Base-by-base conservation (phyloP, 306 rosid species). In the Rubus parviflorus region DNA sequence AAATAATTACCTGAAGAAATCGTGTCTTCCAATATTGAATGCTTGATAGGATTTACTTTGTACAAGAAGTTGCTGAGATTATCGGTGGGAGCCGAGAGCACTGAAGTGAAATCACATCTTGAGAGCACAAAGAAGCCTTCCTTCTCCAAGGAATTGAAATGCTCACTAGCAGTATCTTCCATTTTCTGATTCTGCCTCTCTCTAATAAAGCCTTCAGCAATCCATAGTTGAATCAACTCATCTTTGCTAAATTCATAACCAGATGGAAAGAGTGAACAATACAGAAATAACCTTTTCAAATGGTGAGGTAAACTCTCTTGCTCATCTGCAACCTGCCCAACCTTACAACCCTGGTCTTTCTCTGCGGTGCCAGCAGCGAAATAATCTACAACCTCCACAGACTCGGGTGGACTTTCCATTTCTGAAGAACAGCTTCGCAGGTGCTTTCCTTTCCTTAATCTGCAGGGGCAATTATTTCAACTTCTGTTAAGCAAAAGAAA, bases 211-310 rank as follows among this genome's bases (percentile, higher is more conserved):
- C 79, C 83, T 38, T 74, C 70, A 20, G 83, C 83, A 2, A 67
- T 25, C 79, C 83, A 80, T 5, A 80, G 49, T 0, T 45, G 25
- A 35, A 80, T 45, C 63, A 80, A 19, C 35, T 74, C 75, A 54
- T 37, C 63, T 37, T 7, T 67, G 46, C 64, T 19, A 30, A 74
- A 74, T 40, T 66, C 79, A 14, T 68, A 56, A 58, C 70, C 46
- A 4, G 11, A 58, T 20, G 79, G 79, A 66, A 80, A 80, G 13
- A 80, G 19, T 11, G 37, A 57, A 74, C 68, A 79, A 37, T 79
- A 75, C 7, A 68, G 61, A 16, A 79, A 23, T 47, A 68, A 13
- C 54, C 56, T 62, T 58, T 58, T 58, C 64, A 58, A 20, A 58
- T 58, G 64, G 2, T 20, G 16, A 20, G 64, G 64, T 25, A 58